phyloP scores from a whole-genome alignment of 225 moss, liverwort and hornwort genomes.

The Straminergon stramineum region DNA sequence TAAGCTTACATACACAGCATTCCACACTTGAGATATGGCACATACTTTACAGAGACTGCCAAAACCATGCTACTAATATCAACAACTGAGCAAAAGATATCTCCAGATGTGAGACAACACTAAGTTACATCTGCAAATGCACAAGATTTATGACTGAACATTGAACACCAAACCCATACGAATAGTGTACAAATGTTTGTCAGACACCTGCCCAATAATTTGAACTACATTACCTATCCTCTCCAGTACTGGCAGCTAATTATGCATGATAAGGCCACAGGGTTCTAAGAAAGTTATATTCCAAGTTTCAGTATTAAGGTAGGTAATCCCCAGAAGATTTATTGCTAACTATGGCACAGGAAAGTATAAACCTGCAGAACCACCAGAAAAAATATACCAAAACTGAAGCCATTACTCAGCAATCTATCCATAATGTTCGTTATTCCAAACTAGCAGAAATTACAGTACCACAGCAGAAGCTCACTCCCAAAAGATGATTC shows the following conservation, averaged over 20 bases:
- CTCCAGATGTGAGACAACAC: background rate
- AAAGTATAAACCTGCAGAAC: background rate
- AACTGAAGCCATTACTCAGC: background rate
- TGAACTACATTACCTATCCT: background rate
- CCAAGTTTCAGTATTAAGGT: background rate
- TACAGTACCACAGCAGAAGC: background rate
- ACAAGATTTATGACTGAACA: background rate
- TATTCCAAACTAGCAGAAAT: background rate
- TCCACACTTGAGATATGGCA: no score
- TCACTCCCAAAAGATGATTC: background rate
- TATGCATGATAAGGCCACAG: background rate
- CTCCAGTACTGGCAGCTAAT: background rate
- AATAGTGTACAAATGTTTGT: background rate
- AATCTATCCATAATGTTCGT: background rate
- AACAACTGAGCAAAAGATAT: background rate
- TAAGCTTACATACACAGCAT: no score
- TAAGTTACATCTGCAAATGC: background rate
- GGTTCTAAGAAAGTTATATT: background rate
- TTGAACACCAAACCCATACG: background rate
- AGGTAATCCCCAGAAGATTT: background rate
- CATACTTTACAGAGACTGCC: background rate
- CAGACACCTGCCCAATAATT: background rate
- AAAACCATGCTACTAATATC: background rate
- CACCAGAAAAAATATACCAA: background rate
- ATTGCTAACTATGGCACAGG: background rate